Evolutionary conservation across 2,329 filamentous ascomycete species (phyloP).

Genomic region (Cladosporium sp.): DNA sequence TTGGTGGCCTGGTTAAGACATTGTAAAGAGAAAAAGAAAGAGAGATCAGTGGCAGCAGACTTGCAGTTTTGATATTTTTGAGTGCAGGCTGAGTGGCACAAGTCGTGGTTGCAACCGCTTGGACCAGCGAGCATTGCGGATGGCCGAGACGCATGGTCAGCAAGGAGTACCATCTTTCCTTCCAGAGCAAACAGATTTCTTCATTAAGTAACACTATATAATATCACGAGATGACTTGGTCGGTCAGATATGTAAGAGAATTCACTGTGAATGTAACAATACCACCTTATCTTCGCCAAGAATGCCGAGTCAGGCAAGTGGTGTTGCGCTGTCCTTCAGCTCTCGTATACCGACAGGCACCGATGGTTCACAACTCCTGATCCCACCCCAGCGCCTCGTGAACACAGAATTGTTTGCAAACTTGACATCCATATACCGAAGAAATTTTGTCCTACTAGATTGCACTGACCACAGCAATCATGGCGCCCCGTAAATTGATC

Average conservation of each 20-base stretch:
- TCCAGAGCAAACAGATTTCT: too few species aligned
- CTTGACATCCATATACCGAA: not conserved
- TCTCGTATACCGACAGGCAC: not conserved
- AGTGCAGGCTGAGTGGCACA: not conserved
- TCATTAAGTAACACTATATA: too few species aligned
- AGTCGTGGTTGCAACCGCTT: not conserved
- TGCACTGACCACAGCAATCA: constrained; percentile 18
- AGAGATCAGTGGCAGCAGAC: constrained; percentile 11
- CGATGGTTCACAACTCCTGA: not conserved
- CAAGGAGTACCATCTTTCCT: too few species aligned
- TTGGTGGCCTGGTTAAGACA: constrained; percentile 81
- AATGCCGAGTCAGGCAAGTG: constrained; percentile 1
- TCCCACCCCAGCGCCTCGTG: too few species aligned
- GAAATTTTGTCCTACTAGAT: not conserved
- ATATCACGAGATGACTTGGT: too few species aligned
- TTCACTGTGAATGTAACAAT: too few species aligned
- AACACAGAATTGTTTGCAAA: too few species aligned
- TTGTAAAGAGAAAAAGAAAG: constrained; percentile 56
- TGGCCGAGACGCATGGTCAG: not conserved
- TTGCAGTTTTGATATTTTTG: constrained; percentile 9
- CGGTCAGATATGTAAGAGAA: too few species aligned
- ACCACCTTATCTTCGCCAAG: not conserved
- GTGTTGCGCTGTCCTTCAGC: not conserved
- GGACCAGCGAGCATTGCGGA: not conserved
- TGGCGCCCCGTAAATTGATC: constrained; percentile 63